Evolutionary conservation across 2,329 filamentous ascomycete species (phyloP).

Genomic region (Lasiodiplodia sp.): DNA sequence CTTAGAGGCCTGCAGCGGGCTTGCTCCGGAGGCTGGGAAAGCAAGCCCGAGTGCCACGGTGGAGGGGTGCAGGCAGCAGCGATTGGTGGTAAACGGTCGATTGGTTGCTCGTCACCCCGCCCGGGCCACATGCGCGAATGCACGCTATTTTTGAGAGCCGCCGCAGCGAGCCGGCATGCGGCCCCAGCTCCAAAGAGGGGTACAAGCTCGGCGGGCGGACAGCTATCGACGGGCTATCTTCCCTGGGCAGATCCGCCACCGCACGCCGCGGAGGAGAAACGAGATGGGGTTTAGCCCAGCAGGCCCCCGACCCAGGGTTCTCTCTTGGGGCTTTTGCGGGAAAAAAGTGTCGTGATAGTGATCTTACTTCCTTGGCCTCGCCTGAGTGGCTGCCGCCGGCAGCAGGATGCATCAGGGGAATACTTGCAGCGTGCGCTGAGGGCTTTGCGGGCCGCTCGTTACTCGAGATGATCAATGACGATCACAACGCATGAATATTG

Average conservation of each 20-base stretch:
- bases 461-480: slow-evolving; percentile 43
- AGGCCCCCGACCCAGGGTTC: not conserved
- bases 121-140: slow-evolving; percentile 26
- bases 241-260: slow-evolving; percentile 28
- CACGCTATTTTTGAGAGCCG: slow-evolving; percentile 51
- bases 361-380: slow-evolving; percentile 26
- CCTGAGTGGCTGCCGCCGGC: slow-evolving; percentile 11
- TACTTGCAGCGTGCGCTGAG: slow-evolving; percentile 49
- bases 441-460: slow-evolving; percentile 48
- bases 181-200: slow-evolving; percentile 31
- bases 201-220: slow-evolving; percentile 18
- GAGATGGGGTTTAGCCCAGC: slow-evolving; percentile 14
- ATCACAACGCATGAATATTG: slow-evolving; percentile 44
- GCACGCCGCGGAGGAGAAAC: slow-evolving; percentile 27
- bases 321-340: slow-evolving; percentile 19
- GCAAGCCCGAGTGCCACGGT: slow-evolving; percentile 36
- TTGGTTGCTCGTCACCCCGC: slow-evolving; percentile 24
- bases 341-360: slow-evolving; percentile 28
- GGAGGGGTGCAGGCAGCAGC: slow-evolving; percentile 33
- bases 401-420: slow-evolving; percentile 35
- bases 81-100: slow-evolving; percentile 42
- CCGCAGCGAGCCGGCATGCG: slow-evolving; percentile 33
- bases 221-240: slow-evolving; percentile 30
- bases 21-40: slow-evolving; percentile 40
- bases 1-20: slow-evolving; percentile 47